These are phyloP conservation scores for Pseudopithomyces maydicus DNA, from an alignment of 2,329 filamentous ascomycete species.

Conservation along the genomic window DNA sequence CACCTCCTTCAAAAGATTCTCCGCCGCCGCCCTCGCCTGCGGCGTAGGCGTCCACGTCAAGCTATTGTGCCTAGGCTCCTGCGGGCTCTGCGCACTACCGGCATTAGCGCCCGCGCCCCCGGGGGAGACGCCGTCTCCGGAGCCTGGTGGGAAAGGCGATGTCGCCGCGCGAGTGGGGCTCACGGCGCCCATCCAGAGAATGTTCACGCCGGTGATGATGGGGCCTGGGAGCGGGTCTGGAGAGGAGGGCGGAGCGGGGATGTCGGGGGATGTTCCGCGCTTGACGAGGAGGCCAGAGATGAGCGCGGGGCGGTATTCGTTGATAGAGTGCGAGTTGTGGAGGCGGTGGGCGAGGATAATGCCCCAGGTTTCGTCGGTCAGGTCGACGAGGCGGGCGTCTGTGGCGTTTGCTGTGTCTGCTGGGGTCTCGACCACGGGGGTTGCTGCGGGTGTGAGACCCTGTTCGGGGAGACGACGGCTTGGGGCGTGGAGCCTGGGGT, in stretches of 20 bases:
- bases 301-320: constrained; percentile 43
- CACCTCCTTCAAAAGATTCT: constrained; percentile 72
- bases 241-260: constrained; percentile 14
- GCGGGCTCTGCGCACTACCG: constrained; percentile 6
- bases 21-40: constrained; percentile 48
- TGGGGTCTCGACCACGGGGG: constrained; percentile 58
- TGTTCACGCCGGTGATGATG: constrained; percentile 47
- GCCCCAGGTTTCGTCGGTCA: constrained; percentile 77
- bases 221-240: constrained; percentile 35
- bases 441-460: constrained; percentile 68
- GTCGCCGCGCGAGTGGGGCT: constrained; percentile 40
- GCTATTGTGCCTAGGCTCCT: constrained; percentile 29
- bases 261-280: constrained; percentile 34
- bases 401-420: constrained; percentile 57
- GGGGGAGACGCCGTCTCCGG: constrained; percentile 27
- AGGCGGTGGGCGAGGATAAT: constrained; percentile 69
- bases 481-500: constrained; percentile 47
- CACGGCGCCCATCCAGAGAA: constrained; percentile 53
- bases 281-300: constrained; percentile 52
- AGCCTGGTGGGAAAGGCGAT: constrained; percentile 36
- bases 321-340: constrained; percentile 42
- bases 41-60: constrained; percentile 41
- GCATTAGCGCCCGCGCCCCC: constrained; percentile 4
- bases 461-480: constrained; percentile 39
- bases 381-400: constrained; percentile 73